Evolutionary conservation across 345 rosid genomes (phyloP).

Genomic region (Psidium guajava): DNA sequence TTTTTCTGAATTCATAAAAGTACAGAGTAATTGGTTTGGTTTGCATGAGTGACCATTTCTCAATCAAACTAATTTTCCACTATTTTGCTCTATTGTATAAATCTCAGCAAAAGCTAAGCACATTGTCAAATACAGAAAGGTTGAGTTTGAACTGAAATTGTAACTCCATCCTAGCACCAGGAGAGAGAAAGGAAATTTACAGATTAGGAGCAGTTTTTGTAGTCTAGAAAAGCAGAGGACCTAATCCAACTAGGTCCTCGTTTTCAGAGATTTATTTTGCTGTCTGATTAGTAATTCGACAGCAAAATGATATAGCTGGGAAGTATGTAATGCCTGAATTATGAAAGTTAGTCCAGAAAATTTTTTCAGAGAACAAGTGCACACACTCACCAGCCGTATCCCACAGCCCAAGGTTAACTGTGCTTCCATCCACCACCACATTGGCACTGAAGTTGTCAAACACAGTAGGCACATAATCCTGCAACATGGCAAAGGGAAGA

Average conservation of each 20-base stretch:
- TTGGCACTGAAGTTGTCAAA: constrained; percentile 51
- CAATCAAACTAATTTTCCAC: neutral
- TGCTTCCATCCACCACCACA: constrained; percentile 48
- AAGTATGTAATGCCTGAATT: neutral
- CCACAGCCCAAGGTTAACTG: constrained; percentile 44
- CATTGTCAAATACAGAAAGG: neutral
- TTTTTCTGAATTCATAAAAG: neutral
- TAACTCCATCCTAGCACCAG: neutral
- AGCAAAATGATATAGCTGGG: neutral
- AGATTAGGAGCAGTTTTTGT: neutral
- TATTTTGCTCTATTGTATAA: neutral
- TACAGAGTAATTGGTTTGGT: neutral
- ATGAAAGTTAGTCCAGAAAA: neutral
- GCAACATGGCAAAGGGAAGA: neutral
- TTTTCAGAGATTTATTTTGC: too few species aligned
- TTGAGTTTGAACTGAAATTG: neutral
- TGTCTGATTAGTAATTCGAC: neutral
- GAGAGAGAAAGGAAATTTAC: neutral
- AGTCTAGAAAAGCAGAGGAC: neutral
- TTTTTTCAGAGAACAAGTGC: neutral
- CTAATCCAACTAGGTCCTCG: neutral
- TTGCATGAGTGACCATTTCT: neutral
- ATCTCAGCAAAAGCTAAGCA: neutral
- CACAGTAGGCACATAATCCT: constrained; percentile 50
- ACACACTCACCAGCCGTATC: constrained; percentile 36